Base-by-base conservation (phyloP, 2,329 filamentous ascomycete genomes). In the Talaromyces sp. region DNA sequence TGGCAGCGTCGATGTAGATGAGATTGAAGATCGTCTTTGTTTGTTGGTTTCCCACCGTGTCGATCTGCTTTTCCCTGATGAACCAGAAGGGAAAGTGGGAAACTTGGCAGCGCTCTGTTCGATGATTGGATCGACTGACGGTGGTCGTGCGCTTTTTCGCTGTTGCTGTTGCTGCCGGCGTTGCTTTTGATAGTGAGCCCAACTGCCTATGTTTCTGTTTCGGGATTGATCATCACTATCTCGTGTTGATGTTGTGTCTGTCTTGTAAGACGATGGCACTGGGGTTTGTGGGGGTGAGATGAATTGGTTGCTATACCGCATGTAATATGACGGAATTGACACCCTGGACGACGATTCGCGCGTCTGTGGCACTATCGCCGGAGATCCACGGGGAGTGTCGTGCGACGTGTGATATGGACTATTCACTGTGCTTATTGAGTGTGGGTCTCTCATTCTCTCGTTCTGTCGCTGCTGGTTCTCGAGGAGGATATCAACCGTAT, bases 1-100 rank as follows among this genome's bases (percentile, higher is more conserved):
- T 2, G 59, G 53, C 4, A 57, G 52, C 1, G 61, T 63, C 3
- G 59, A 61, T n/a, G 43, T 31, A 46, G 56, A 56, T 17, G 59
- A 58, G 19, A 41, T 19, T 17, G 56, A 59, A 9, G 59, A 58
- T 14, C 38, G 26, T 19, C 56, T 56, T 4, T 56, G 21, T 14
- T 46, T 56, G 26, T 50, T 31, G 10, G 32, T 55, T 9, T 53
- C 29, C 50, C n/a, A 10, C 38, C 19, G n/a, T 5, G 9, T 46
- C n/a, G 43, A 21, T 46, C 9, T 46, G 12, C 43, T 24, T 9
- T 24, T 46, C 21, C 43, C 43, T 19, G 43, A 46, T 21, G 43
- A 8, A n/a, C 35, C 9, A 12, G 43, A 46, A 46, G 3, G 43
- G 12, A 19, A 46, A 46, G 3, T 19, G 12, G 35, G n/a, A n/a